A percentile compares a stretch with the other conserved stretches of the same genome.
These are phyloP conservation scores for Pestalotiopsis sp. DNA, from an alignment of 2,329 filamentous ascomycete genomes.

Conservation along the genomic window DNA sequence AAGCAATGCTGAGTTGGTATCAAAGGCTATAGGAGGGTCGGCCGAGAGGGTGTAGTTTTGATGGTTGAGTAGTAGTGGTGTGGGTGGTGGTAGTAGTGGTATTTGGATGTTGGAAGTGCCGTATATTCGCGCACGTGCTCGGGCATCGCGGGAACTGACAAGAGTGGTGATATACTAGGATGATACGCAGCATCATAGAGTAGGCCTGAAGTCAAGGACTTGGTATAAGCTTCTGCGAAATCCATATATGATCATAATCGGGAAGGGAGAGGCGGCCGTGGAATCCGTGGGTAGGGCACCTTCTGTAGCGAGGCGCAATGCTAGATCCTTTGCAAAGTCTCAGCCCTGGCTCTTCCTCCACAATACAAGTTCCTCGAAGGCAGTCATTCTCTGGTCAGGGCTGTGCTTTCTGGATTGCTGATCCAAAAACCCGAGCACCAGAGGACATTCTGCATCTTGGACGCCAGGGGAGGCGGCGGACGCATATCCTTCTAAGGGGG, in stretches of 20 bases:
- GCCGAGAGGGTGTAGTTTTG: neutral
- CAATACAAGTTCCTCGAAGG: neutral
- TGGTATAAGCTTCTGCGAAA: conserved; percentile 7
- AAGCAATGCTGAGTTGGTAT: conserved; percentile 1
- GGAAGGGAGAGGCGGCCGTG: neutral
- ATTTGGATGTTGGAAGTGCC: neutral
- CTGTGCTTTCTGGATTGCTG: neutral
- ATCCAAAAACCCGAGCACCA: neutral
- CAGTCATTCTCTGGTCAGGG: neutral
- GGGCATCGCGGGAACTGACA: neutral
- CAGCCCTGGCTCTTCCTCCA: conserved; percentile 9
- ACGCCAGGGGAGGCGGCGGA: neutral
- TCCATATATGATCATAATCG: neutral
- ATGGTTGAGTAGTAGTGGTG: neutral
- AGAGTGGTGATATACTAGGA: neutral
- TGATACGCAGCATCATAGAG: neutral
- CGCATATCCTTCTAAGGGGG: neutral
- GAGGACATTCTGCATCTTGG: neutral
- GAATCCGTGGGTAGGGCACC: conserved; percentile 5
- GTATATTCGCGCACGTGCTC: neutral
- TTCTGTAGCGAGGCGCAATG: conserved; percentile 3
- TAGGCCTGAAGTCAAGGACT: neutral
- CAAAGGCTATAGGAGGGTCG: neutral
- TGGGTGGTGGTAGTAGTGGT: neutral
- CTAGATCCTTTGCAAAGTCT: conserved; percentile 13